These are phyloP conservation scores for Solanum clarkiae DNA, from an alignment of 257 asterid species.

Conservation along the genomic window DNA sequence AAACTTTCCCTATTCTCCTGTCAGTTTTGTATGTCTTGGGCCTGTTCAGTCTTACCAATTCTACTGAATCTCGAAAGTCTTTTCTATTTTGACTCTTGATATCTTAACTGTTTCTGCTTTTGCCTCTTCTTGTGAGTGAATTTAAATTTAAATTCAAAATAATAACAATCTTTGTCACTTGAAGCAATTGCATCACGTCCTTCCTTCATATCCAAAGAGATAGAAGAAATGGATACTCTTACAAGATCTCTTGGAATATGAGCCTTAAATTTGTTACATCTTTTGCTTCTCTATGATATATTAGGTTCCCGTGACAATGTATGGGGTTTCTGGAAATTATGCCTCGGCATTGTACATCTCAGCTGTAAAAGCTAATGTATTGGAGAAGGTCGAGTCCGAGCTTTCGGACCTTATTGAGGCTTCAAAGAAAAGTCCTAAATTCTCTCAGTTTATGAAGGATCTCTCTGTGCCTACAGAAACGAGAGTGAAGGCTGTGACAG, in stretches of 20 bases:
- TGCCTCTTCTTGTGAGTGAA: neutral
- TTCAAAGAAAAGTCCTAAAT: conserved; percentile 60
- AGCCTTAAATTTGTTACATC: conserved; percentile 1
- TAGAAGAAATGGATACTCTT: neutral
- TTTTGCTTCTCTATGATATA: neutral
- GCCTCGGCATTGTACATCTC: conserved; percentile 81
- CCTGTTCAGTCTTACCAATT: neutral
- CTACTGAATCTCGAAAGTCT: no score
- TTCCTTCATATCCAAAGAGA: neutral
- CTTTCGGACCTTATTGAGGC: conserved; percentile 60
- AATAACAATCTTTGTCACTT: neutral
- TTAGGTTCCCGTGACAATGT: conserved; percentile 77
- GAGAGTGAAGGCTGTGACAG: conserved; percentile 57
- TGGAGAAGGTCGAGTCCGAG: conserved; percentile 89
- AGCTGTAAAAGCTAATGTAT: conserved; percentile 60
- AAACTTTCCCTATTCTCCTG: neutral
- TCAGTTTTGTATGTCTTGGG: neutral
- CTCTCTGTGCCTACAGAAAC: conserved; percentile 43
- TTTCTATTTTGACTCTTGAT: neutral
- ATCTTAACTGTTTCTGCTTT: neutral
- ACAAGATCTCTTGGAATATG: neutral
- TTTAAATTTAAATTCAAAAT: neutral
- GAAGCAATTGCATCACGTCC: neutral
- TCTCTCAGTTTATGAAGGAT: conserved; percentile 78
- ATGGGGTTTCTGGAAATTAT: conserved; percentile 84